phyloP scores from a whole-genome alignment of 2,329 filamentous ascomycete species.

The Aspergillus ustus region DNA sequence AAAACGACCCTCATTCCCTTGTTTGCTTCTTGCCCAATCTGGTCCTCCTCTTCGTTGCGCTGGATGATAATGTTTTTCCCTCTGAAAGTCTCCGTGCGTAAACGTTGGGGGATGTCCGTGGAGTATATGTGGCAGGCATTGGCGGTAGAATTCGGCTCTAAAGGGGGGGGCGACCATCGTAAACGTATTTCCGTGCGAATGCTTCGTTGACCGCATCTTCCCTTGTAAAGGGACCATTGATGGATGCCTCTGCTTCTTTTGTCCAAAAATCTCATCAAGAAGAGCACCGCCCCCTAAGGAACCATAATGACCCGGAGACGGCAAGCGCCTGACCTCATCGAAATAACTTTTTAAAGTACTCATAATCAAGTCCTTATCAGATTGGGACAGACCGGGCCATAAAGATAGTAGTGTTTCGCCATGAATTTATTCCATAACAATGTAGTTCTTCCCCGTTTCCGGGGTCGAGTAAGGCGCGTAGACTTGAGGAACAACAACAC shows the following conservation, averaged over 20 bases:
- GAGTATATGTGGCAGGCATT: constrained; percentile 25
- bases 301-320: constrained; percentile 32
- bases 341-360: constrained; percentile 26
- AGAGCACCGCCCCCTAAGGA: constrained; percentile 31
- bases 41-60: neutral
- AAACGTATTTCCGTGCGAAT: constrained; percentile 31
- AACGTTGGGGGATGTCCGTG: constrained; percentile 26
- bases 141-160: constrained; percentile 33
- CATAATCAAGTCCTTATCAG: constrained; percentile 30
- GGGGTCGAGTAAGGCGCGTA: constrained; percentile 36
- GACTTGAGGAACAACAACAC: constrained; percentile 35
- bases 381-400: constrained; percentile 26
- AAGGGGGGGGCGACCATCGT: constrained; percentile 21
- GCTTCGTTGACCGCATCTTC: constrained; percentile 34
- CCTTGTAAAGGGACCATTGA: constrained; percentile 35
- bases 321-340: constrained; percentile 30
- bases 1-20: neutral
- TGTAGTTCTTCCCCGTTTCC: constrained; percentile 30
- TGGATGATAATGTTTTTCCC: constrained; percentile 29
- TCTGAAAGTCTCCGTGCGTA: constrained; percentile 30
- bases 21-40: neutral
- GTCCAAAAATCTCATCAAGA: constrained; percentile 33
- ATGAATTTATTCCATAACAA: constrained; percentile 38
- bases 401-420: constrained; percentile 28
- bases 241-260: constrained; percentile 24